Evolutionary conservation across 225 moss, liverwort and hornwort genomes (phyloP), one percentile per base, ranked within the genome.

Genomic region (Polytrichum formosum): DNA sequence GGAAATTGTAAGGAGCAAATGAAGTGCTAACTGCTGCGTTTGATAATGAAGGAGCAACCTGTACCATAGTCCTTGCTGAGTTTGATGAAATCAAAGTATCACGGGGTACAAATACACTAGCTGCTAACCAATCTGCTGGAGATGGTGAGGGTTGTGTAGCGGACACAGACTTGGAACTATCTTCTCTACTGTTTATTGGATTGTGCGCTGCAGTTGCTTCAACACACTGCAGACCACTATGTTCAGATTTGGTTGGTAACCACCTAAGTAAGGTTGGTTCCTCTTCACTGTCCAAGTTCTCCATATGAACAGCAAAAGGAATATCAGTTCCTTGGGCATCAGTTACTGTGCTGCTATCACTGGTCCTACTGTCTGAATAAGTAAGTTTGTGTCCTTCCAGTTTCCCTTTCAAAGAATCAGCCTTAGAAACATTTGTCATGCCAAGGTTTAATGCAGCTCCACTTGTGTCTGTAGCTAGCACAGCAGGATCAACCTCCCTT

Each of bases 161-260:
- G 26, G 76, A 68, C n/a, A 63, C 63, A 56, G 76, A 26, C 72
- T 67, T 73, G 68, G 59, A 30, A 54, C 20, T 27, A 33, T 63
- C 54, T 63, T 83, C 76, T 69, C 70, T 68, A 59, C 56, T 73
- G 55, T 68, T 66, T 74, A 66, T 75, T 54, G 71, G 53, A 66
- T 28, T 71, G 55, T 72, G 66, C 53, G 17, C 22, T 53, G 46
- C 22, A 18, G 1, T 56, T 53, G 56, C 73, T 76, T 72, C 80
- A 55, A 27, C 28, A 66, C 28, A 66, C 63, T 75, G 25, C 63
- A 76, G 70, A 28, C 65, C 31, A 53, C 71, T 63, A 61, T 26
- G 55, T 60, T n/a, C 63, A 62, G 55, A 55, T 68, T 80, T 64
- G 6, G 71, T 71, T 19, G 1, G 28, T 56, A 31, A 35, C 7